Base-by-base conservation (phyloP, 129 eudicot species). In the Gnaphalium uliginosum region DNA sequence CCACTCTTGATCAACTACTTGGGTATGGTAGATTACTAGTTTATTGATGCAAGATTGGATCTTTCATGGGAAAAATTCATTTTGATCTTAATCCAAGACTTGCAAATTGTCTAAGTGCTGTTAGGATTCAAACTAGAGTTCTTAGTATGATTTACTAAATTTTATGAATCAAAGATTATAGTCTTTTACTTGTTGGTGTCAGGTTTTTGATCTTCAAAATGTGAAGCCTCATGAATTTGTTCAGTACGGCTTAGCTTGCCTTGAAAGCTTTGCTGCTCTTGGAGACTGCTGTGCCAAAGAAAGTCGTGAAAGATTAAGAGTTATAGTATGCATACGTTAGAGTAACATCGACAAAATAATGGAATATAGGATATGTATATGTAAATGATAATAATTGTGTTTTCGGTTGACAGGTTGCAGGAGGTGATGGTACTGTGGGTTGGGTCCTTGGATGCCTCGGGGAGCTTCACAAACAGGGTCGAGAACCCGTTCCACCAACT, bases 371-470 rank as follows among this genome's bases (percentile, higher is more conserved):
- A 63, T 5, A 14, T 22, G 7, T 41, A 19, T 9, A 25, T 66
- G 19, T 19, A 50, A 39, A 3, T 59, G 50, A 61, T 76, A 25
- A 39, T 72, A 66, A 2, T 27, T 59, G 41, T n/a, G 32, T 23
- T 51, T 65, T 68, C 18, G 41, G 62, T 78, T 75, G 75, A 76
- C 82, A 91, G 97, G 97, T 87, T 22, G 97, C 93, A 18, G 97
- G 97, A 68, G 97, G 97, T 69, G 97, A 92, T 78, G 97, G 97
- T 35, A 92, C 97, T 4, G 97, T 92, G 43, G 97, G 97, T 35
- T 92, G 97, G 97, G 88, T 89, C 33, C 96, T 92, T 14, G 97
- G 96, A 21, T 89, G 96, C 68, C 85, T 92, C 0, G 93, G 91
- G 14, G 93, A 92, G 85, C 97, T 92, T 64, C 56, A 84, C 68